phyloP scores from a whole-genome alignment of 2,329 filamentous ascomycete genomes.

The Xylaria sp. region DNA sequence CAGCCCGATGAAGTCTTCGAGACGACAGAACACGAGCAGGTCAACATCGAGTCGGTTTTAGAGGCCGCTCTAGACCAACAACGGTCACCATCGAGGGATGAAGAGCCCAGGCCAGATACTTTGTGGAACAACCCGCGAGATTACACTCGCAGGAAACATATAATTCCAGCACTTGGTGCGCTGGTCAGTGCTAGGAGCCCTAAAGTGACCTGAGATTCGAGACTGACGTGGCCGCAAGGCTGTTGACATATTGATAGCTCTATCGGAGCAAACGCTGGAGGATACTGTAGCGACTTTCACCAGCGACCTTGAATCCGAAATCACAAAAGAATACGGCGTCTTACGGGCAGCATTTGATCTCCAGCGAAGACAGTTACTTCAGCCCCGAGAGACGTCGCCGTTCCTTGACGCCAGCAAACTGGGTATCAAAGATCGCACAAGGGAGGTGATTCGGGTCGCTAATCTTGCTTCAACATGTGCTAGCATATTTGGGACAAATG shows the following conservation, averaged over 20 bases:
- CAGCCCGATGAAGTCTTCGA: constrained; percentile 24
- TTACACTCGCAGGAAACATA: constrained; percentile 43
- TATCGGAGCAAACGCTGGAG: constrained; percentile 44
- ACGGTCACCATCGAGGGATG: constrained; percentile 29
- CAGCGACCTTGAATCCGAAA: constrained; percentile 39
- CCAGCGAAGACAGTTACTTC: constrained; percentile 37
- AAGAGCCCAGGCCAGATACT: constrained; percentile 35
- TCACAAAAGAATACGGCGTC: constrained; percentile 39
- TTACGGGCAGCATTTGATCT: constrained; percentile 39
- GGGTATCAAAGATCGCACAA: constrained; percentile 36
- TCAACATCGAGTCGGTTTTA: constrained; percentile 28
- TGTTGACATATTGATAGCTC: constrained; percentile 41
- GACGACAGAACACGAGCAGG: constrained; percentile 31
- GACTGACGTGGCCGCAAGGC: constrained; percentile 36
- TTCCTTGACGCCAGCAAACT: constrained; percentile 38
- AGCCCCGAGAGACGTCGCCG: constrained; percentile 27
- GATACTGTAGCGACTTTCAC: constrained; percentile 41
- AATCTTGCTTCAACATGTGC: constrained; percentile 43
- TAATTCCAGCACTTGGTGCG: constrained; percentile 41
- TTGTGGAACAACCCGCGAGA: constrained; percentile 43
- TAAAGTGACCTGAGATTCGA: background rate
- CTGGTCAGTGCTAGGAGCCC: constrained; percentile 34
- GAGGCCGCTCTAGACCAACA: constrained; percentile 29
- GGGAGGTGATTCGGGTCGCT: constrained; percentile 40
- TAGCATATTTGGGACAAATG: constrained; percentile 43